Evolutionary conservation across 768 basidiomycete genomes (phyloP), one percentile per base, ranked within the genome.

Genomic region (Strobilomyces dryophilus): DNA sequence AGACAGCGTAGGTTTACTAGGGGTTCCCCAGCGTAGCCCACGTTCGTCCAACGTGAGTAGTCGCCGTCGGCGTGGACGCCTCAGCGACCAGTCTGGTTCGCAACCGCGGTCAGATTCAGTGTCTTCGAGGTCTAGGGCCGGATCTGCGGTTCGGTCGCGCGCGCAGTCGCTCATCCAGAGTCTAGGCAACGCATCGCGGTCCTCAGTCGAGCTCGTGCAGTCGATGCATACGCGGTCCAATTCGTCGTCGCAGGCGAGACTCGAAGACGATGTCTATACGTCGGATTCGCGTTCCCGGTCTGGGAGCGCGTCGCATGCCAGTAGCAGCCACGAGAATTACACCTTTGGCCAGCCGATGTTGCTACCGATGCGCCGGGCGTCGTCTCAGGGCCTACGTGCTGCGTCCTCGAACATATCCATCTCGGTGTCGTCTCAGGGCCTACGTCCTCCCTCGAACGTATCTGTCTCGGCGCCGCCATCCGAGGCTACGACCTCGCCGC

Each of bases 301-400:
- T 29, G 81, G 80, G 24, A 82, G 80, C 55, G 77, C 73, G 42
- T 76, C 74, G 18, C 68, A 70, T 48, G 53, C 51, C 5, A 26
- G 61, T 10, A 78, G 76, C 58, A 80, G 77, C 44, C 74, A 76
- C 0, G 86, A 88, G 62, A 87, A 87, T 64, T 77, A 88, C 65
- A 90, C 88, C 9, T 91, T 90, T 68, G 89, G 89, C 12, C 77
- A 82, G 37, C 76, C 76, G 0, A 69, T 83, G 66, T 64, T 76
- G 50, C 65, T 44, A 8, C 66, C 66, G 10, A 65, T 66, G 66
- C 54, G 21, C 24, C 55, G 48, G 14, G 20, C 37, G 31, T 59
- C 66, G 5, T 52, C 62, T 0, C 63, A 52, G 14, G 61, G 62
- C 8, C 49, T 62, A 21, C 63, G 63, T 10, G 46, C 53, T 1